A percentile compares a stretch with the other conserved stretches of the same genome.
phyloP scores from a whole-genome alignment of 805 yeast genomes.

The fission yeast (Schizosaccharomyces pombe) region ASM294v3 CU329670.1:5246001-5246500 shows the following conservation, averaged over 20 bases:
- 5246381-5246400: constrained; percentile 6
- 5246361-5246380: neutral
- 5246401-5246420: constrained; percentile 13
- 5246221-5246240: neutral
- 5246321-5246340: constrained; percentile 19
- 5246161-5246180: neutral
- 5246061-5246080: neutral
- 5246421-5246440: constrained; percentile 11
- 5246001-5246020: too few species aligned
- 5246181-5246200: too few species aligned
- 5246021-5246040: too few species aligned
- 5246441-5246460: constrained; percentile 6
- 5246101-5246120: neutral
- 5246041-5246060: neutral
- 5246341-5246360: constrained; percentile 10
- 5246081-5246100: neutral
- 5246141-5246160: neutral
- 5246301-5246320: constrained; percentile 14
- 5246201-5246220: neutral
- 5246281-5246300: neutral
- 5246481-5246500: constrained; percentile 1
- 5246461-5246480: neutral
- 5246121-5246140: neutral
- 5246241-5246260: neutral
- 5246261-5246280: neutral